Evolutionary conservation across 169 alveolate genomes (phyloP).

Genomic region (Eimeria praecox): DNA sequence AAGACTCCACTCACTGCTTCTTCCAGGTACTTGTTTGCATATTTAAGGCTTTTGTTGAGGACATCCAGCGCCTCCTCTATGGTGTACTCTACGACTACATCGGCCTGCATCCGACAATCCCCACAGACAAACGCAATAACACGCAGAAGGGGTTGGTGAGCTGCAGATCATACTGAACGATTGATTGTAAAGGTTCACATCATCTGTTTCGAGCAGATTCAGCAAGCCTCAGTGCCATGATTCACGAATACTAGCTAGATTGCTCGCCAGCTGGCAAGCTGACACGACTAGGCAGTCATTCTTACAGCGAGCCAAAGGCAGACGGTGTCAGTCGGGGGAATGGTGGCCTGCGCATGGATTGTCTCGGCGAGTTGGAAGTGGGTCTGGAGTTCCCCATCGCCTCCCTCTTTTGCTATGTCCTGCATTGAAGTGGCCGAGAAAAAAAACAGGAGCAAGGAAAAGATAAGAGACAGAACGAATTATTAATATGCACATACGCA

Average conservation of each 20-base stretch:
- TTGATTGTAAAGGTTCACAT: neutral
- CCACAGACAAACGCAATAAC: neutral
- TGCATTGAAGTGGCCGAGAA: neutral
- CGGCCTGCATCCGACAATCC: conserved; percentile 87
- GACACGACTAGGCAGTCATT: neutral
- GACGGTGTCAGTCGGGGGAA: conserved; percentile 89
- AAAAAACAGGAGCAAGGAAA: neutral
- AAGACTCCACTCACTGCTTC: conserved; percentile 80
- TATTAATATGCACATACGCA: neutral
- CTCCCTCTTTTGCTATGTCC: conserved; percentile 60
- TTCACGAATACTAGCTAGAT: neutral
- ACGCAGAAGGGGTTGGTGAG: neutral
- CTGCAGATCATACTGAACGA: neutral
- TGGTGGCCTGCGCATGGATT: conserved; percentile 90
- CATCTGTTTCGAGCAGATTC: neutral
- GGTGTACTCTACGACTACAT: conserved; percentile 92
- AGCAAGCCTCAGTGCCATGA: neutral
- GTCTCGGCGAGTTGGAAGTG: conserved; percentile 89
- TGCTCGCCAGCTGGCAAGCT: neutral
- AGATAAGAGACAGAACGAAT: neutral
- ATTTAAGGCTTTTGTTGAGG: conserved; percentile 87
- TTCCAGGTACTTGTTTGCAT: conserved; percentile 85
- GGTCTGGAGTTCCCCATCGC: conserved; percentile 48
- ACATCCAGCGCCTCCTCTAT: conserved; percentile 92
- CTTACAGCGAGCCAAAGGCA: conserved; percentile 93